Evolutionary conservation across 2,329 filamentous ascomycete species (phyloP), one percentile per base, ranked within the genome.

Genomic region (Ophiostoma ips): DNA sequence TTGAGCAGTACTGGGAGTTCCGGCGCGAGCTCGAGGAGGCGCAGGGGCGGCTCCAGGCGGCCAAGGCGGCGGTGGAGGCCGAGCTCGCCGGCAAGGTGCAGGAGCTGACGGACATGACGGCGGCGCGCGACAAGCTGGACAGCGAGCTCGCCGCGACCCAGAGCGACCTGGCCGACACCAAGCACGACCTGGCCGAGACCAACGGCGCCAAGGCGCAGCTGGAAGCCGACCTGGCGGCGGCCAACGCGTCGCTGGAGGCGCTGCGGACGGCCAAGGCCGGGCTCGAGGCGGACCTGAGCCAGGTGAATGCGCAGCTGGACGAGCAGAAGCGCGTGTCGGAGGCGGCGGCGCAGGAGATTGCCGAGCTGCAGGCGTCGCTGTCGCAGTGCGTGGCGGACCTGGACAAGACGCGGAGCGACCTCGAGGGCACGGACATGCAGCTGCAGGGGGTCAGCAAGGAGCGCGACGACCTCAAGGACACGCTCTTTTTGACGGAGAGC

Each of bases 1-100:
- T 64, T 18, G 63, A 64, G 46, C 58, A 64, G 54, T 64, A 64
- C 55, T 62, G 60, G 44, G 56, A 57, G 18, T 64, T 63, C 49
- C 58, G 62, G 12, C 60, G 59, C 33, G 62, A 63, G 18, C 58
- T 63, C 51, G 62, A 64, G 35, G 57, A 54, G 8, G 53, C 56
- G 21, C 58, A 60, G 54, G 52, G 48, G 9, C 52, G 53, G 34
- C 55, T 64, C 9, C 54, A 56, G 34, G 51, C 53, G 18, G 59
- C 59, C 51, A 61, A 61, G 56, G 36, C 48, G 18, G 56, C 55
- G 1, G 58, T 63, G 44, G 59, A 62, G 43, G 40, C 46, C 1
- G 46, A 56, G 3, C 56, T 63, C 1, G 56, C 59, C 38, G 52
- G 56, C 34, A 52, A 56, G 52, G 57, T 57, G 33, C 44, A 54